Evolutionary conservation across 768 basidiomycete species (phyloP), one percentile per base, ranked within the genome.

Genomic region (Tricholoma flavovirens): DNA sequence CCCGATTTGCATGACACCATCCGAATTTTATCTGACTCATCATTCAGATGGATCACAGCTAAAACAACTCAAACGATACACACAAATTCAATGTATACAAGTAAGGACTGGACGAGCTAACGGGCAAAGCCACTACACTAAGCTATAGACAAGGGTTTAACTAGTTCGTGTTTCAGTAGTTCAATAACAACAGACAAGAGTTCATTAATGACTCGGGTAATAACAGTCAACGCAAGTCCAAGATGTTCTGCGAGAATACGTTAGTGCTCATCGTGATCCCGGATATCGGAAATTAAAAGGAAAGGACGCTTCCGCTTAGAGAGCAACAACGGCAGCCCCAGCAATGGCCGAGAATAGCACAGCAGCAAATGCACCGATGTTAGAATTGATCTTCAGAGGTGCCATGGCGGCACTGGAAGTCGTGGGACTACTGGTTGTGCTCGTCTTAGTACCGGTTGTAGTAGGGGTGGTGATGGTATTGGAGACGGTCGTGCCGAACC

Each of bases 341-440:
- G 77, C 82, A 36, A 77, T 63, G 0, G 72, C 77, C 17, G 81
- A 79, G 33, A 81, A 63, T 19, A 77, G 61, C 6, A 74, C 64
- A 12, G 67, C 72, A 2, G 70, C 73, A 24, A 69, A 49, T 11
- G 71, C 68, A 43, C 70, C 74, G 50, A 66, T 58, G 49, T 69
- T 74, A 53, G 55, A 60, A 51, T 61, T 60, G 40, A 73, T 60
- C 57, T 70, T 76, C 59, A 70, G 63, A 15, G 72, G 68, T 17
- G 67, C 58, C 12, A 71, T 62, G 42, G 68, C 72, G 30, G 67
- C 67, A 46, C 30, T 68, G 49, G 69, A 61, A 19, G 69, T 48
- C 4, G 73, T 43, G 3, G 54, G 45, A 5, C 55, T 50, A n/a
- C 60, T 17, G 8, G 58, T 22, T 33, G 60, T 26, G 49, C 60